Base-by-base conservation (phyloP, 2,329 filamentous ascomycete genomes). In the Clathrospora elynae region DNA sequence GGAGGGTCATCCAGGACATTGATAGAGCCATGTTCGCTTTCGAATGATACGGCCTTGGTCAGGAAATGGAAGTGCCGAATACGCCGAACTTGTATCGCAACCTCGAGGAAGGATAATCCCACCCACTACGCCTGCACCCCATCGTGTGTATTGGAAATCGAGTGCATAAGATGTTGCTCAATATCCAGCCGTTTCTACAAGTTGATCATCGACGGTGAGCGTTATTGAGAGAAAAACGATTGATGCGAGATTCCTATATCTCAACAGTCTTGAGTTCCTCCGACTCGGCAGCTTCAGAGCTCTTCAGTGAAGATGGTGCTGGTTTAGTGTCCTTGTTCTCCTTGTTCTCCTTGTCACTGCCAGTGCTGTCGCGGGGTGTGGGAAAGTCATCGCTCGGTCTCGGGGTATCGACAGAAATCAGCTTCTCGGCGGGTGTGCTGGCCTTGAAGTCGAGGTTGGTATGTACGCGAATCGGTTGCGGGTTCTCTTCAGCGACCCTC, bases 401-500 rank as follows among this genome's bases (percentile, higher is more conserved):
- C 5, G 71, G 71, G 6, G 71, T 71, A 42, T 73, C 68, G 13
- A 72, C 63, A 2, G 71, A 70, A 34, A 75, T 72, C 23, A 76
- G 59, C 51, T 74, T 75, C 46, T 73, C 71, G 3, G 53, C 45
- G 7, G 52, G 34, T 3, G 53, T 49, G 31, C 44, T 50, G 10
- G 60, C 49, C 41, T 64, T 68, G 25, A 57, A 47, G 18, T 70
- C 64, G 11, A 65, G 42, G 17, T 71, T 62, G 28, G 62, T 68
- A 39, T 61, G 67, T 5, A 73, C 60, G 30, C 61, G 68, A 31
- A 73, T 67, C 3, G 70, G 66, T 42, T 61, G 57, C 4, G 73
- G 65, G 9, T 67, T 60, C 41, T 92, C 88, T 70, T 92, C 88
- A 1, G 85, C 81, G 10, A 92, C 88, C 51, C 85, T 78, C 35